Evolutionary conservation across 1,284 basidiomycete genomes (phyloP), one percentile per base, ranked within the genome.

Genomic region (Coniferiporia sulphurascens): DNA sequence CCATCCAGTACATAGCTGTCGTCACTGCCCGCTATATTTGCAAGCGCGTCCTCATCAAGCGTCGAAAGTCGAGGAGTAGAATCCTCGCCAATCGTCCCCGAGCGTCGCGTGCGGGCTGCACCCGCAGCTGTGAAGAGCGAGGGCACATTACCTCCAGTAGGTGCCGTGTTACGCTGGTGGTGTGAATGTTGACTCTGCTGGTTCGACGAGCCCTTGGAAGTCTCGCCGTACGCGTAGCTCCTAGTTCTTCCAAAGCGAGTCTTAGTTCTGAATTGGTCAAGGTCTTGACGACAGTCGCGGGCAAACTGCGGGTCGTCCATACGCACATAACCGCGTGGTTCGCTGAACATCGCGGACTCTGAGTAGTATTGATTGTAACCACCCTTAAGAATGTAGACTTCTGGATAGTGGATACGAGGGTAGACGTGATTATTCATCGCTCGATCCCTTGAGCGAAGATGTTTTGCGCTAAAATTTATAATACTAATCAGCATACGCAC

Each of bases 311-410:
- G 94, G 70, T 98, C 95, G 68, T 98, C 93, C 96, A 99, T 99
- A 17, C 80, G 84, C 43, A 97, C 86, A 71, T 99, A 99, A 1
- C 82, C 87, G 22, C 76, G 78, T 0, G 94, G 95, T 58, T 90
- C 78, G 76, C 95, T 98, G 48, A 87, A 86, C 50, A 73, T 68
- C 1, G 83, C 76, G 60, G 82, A 87, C 44, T 76, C 73, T 66
- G 85, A 82, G 77, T 82, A 98, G 75, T 95, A 99, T 55, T 84
- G 82, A 67, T 85, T 92, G 73, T 98, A 99, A 6, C 96, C 96
- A 49, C 97, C 97, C 72, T 97, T 91, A 6, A 99, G 83, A 64
- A 99, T 85, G 78, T 99, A 99, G 4, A 99, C 83, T 73, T 99
- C 96, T 0, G 96, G 96, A 70, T 95, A 99, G 74, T 94, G 91